Evolutionary conservation across 441 rosid genomes (phyloP).

Genomic region (Populus hybrid): DNA sequence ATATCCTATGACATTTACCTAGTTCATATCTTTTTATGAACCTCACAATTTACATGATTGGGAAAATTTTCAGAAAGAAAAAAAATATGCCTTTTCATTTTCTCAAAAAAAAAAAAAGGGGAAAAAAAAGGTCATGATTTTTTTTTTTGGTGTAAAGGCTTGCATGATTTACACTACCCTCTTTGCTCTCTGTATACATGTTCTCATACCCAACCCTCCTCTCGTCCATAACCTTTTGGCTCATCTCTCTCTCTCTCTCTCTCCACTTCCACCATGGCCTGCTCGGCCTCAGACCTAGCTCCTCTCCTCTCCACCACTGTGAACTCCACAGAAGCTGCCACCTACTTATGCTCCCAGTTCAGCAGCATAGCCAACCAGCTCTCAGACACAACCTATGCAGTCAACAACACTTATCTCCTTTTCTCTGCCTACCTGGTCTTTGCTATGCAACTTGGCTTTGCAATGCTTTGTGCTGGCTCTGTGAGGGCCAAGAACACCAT

Average conservation of each 20-base stretch:
- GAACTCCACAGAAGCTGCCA: slow-evolving; percentile 59
- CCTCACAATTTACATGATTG: background rate
- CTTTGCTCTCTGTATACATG: background rate
- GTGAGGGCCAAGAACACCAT: slow-evolving; percentile 88
- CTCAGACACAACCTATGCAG: slow-evolving; percentile 61
- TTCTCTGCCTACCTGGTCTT: slow-evolving; percentile 91
- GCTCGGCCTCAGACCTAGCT: slow-evolving; percentile 50
- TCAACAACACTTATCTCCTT: slow-evolving; percentile 80
- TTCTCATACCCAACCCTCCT: background rate
- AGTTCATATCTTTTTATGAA: background rate
- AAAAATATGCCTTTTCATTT: no score
- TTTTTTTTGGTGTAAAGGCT: no score
- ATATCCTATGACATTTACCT: background rate
- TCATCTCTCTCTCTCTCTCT: background rate
- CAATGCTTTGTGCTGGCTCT: slow-evolving; percentile 94
- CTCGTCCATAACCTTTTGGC: background rate
- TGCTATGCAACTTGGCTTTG: slow-evolving; percentile 90
- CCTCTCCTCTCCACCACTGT: slow-evolving; percentile 42
- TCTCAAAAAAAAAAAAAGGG: no score
- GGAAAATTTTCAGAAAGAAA: no score
- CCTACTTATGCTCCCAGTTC: slow-evolving; percentile 53
- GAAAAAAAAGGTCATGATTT: no score
- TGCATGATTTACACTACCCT: no score
- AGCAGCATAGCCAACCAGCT: slow-evolving; percentile 37
- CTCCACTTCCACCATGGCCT: slow-evolving; percentile 24